These are phyloP conservation scores for Fusarium begoniae DNA, from an alignment of 2,329 filamentous ascomycete genomes.

Conservation along the genomic window DNA sequence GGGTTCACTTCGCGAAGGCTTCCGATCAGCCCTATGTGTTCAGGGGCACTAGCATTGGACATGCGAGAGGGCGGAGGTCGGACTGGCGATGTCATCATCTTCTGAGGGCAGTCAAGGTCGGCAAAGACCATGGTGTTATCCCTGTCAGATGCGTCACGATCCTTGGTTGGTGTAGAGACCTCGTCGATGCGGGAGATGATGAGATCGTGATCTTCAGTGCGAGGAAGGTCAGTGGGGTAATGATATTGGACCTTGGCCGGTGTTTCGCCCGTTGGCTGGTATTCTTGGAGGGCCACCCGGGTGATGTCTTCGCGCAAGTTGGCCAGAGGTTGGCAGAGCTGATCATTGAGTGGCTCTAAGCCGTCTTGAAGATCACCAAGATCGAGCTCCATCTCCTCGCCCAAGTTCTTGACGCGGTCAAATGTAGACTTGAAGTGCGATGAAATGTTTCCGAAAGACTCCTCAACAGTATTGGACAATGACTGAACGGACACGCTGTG, in stretches of 20 bases:
- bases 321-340: constrained; percentile 74
- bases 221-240: constrained; percentile 82
- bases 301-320: constrained; percentile 76
- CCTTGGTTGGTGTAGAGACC: constrained; percentile 32
- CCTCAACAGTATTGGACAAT: constrained; percentile 74
- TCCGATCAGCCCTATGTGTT: constrained; percentile 47
- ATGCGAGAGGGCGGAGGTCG: constrained; percentile 47
- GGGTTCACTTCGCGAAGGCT: constrained; percentile 67
- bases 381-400: constrained; percentile 71
- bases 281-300: constrained; percentile 75
- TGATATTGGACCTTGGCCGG: constrained; percentile 83
- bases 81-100: constrained; percentile 43
- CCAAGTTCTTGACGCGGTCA: constrained; percentile 73
- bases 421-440: constrained; percentile 75
- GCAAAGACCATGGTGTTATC: constrained; percentile 54
- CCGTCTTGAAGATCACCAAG: constrained; percentile 66
- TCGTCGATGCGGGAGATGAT: constrained; percentile 56
- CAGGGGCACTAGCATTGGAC: constrained; percentile 40
- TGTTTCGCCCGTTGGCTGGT: constrained; percentile 84
- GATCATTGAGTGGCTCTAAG: constrained; percentile 67
- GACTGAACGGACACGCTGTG: constrained; percentile 73
- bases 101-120: constrained; percentile 45
- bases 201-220: constrained; percentile 65
- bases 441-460: constrained; percentile 77
- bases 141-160: constrained; percentile 44